These are phyloP conservation scores for Phytopythium litorale DNA, from an alignment of 352 stramenopile genomes.

Conservation along the genomic window DNA sequence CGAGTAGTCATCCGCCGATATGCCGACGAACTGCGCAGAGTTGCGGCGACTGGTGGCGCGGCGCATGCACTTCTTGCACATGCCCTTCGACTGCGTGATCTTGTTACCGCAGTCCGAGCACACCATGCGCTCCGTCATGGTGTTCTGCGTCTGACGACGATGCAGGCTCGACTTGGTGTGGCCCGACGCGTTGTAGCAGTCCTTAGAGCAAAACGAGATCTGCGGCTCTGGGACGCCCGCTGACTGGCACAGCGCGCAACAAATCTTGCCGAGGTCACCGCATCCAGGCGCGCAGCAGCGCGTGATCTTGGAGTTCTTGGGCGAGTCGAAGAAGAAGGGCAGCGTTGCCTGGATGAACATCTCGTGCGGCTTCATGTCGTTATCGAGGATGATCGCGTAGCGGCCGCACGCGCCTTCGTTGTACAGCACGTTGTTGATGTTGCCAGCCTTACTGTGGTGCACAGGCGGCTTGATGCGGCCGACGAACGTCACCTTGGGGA, in stretches of 20 bases:
- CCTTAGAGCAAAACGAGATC: slow-evolving; percentile 78
- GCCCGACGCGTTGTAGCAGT: slow-evolving; percentile 68
- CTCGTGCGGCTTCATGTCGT: slow-evolving; percentile 79
- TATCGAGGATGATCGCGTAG: slow-evolving; percentile 77
- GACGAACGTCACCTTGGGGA: slow-evolving; percentile 59
- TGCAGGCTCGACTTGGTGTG: slow-evolving; percentile 64
- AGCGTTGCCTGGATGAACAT: slow-evolving; percentile 73
- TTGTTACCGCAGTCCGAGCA: slow-evolving; percentile 59
- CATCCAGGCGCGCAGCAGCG: slow-evolving; percentile 57
- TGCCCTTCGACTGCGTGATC: slow-evolving; percentile 62
- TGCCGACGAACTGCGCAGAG: slow-evolving; percentile 43
- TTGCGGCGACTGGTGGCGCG: slow-evolving; percentile 22
- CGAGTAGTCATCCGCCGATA: slow-evolving; percentile 61
- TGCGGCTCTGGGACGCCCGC: slow-evolving; percentile 57
- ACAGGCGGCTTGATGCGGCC: slow-evolving; percentile 65
- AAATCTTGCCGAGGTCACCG: slow-evolving; percentile 71
- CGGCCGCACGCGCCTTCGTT: slow-evolving; percentile 67
- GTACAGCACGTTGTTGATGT: slow-evolving; percentile 84
- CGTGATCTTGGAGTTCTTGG: slow-evolving; percentile 64
- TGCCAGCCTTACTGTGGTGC: slow-evolving; percentile 75
- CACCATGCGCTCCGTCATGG: slow-evolving; percentile 53
- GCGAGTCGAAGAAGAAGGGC: slow-evolving; percentile 67
- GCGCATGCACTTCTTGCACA: slow-evolving; percentile 63
- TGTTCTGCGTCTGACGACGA: slow-evolving; percentile 68
- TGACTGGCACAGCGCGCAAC: slow-evolving; percentile 58